Evolutionary conservation across 1,284 basidiomycete species (phyloP).

Genomic region (Cutaneotrichosporon spelunceum): DNA sequence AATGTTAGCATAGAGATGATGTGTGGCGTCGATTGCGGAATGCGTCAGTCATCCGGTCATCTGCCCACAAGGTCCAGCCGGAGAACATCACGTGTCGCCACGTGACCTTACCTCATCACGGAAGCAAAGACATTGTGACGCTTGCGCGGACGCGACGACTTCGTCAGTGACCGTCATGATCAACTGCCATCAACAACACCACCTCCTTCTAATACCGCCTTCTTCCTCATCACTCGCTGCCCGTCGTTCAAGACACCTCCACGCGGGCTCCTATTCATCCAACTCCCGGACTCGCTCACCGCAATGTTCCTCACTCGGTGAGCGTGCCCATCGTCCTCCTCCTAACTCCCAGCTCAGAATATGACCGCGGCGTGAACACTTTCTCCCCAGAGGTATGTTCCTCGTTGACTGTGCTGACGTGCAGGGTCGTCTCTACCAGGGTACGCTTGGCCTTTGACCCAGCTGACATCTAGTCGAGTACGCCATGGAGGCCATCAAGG

Average conservation of each 20-base stretch:
- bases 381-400: slow-evolving; percentile 84
- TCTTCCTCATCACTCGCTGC: background rate
- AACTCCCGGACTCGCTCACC: slow-evolving; percentile 3
- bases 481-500: slow-evolving; percentile 98
- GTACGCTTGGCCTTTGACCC: slow-evolving; percentile 31
- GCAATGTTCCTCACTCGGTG: slow-evolving; percentile 51
- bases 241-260: background rate
- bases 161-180: background rate
- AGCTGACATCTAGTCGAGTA: slow-evolving; percentile 74
- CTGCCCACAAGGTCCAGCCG: background rate
- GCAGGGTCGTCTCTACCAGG: slow-evolving; percentile 55
- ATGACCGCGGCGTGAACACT: slow-evolving; percentile 94
- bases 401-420: slow-evolving; percentile 19
- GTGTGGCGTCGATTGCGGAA: too few species aligned
- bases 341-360: slow-evolving; percentile 45
- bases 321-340: slow-evolving; percentile 9
- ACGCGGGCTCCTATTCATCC: background rate
- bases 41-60: too few species aligned
- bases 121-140: slow-evolving; percentile 4
- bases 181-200: background rate
- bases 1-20: too few species aligned
- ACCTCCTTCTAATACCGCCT: background rate
- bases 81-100: background rate
- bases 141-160: slow-evolving; percentile 14
- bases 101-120: background rate